Evolutionary conservation across 176 grass and related monocot species (phyloP).

Genomic region (Aegilops umbellulata): DNA sequence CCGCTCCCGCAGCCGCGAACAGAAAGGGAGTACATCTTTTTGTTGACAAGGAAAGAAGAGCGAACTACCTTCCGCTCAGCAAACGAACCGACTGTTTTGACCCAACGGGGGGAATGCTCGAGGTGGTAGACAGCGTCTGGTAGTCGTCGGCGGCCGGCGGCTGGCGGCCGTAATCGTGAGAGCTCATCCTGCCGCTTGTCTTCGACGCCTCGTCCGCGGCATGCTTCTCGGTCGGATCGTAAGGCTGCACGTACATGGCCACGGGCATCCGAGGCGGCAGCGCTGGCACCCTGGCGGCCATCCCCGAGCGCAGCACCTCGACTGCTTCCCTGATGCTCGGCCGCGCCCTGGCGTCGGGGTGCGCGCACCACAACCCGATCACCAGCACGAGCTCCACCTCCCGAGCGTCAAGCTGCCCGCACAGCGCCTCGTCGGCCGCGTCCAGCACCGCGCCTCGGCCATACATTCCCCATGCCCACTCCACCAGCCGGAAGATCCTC

Average conservation of each 20-base stretch:
- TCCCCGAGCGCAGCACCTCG: neutral
- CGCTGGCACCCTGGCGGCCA: neutral
- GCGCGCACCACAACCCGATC: slow-evolving; percentile 46
- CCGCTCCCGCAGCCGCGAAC: no score
- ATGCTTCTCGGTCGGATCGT: neutral
- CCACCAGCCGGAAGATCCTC: neutral
- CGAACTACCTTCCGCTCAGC: neutral
- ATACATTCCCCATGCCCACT: slow-evolving; percentile 41
- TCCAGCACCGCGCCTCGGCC: neutral
- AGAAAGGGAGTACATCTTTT: no score
- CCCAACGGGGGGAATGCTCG: neutral
- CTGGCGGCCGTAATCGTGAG: neutral
- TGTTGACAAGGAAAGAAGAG: neutral
- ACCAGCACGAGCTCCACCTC: slow-evolving; percentile 34
- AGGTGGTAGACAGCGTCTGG: neutral
- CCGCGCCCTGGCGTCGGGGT: slow-evolving; percentile 25
- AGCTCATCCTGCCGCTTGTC: neutral
- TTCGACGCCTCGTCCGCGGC: neutral
- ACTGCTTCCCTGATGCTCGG: neutral
- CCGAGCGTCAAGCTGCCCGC: neutral
- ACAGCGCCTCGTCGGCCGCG: slow-evolving; percentile 29
- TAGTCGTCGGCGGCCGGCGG: neutral
- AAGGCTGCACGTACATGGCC: slow-evolving; percentile 33
- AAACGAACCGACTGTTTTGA: neutral
- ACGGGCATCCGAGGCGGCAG: slow-evolving; percentile 34